Evolutionary conservation across 225 moss, liverwort and hornwort genomes (phyloP), one percentile per base, ranked within the genome.

Genomic region (Pseudisothecium myosuroides): DNA sequence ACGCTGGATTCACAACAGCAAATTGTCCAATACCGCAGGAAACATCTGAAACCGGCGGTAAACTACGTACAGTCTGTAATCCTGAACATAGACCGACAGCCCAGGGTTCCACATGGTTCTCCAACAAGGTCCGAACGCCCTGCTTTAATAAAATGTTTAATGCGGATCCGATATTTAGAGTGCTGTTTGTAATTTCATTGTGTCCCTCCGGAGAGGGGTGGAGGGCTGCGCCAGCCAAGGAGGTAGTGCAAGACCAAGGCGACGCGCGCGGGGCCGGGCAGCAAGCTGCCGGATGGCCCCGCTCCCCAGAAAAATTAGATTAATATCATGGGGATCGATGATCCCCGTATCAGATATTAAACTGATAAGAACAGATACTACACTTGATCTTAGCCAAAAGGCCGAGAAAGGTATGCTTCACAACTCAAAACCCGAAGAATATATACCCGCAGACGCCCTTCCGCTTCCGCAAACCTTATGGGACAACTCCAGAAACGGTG

Each of bases 341-440:
- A 52, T 14, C 76, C 52, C 76, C 34, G 34, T 76, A 34, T 52
- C 76, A 76, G 52, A 52, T 76, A 52, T 52, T 52, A 52, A 76
- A 76, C 76, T 52, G 52, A 52, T 76, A 52, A 52, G 76, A 76
- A 94, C 95, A 95, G 94, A 95, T 93, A 94, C 94, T 96, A 93
- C 96, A 94, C 93, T 93, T 95, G 94, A 95, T 96, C 94, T 94
- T 93, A 93, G 95, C 94, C 96, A 92, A 94, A 95, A 94, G 94
- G 95, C 95, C 94, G 93, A 95, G 95, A 91, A 94, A 93, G 93
- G 91, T 93, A 93, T 92, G 6, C 58, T 10, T 23, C 23, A 9
- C 1, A 1, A 3, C 0, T 2, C 2, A 4, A 37, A 9, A 14
- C n/a, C 7, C 26, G 2, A 56, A 1, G n/a, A 2, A 2, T 16